Conservation (phyloP, 345 rosid species). For the Brassica incana region DNA sequence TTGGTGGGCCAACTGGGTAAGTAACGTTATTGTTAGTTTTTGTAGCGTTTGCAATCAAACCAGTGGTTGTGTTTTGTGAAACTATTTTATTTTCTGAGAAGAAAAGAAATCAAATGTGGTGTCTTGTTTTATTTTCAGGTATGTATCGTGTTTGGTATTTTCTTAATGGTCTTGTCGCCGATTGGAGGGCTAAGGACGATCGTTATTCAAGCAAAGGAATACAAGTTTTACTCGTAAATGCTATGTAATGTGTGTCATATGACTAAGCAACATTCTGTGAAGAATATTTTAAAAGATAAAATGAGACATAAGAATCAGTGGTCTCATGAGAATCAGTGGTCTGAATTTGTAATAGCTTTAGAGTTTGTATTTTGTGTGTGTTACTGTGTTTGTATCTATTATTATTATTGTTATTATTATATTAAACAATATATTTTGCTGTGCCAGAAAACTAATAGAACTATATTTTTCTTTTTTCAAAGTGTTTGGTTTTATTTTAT, state of each 20-base stretch:
- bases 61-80: background rate
- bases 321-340: no score
- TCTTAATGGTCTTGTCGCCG: constrained; percentile 66
- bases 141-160: constrained; percentile 61
- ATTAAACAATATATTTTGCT: background rate
- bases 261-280: constrained; percentile 15
- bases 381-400: no score
- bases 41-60: background rate
- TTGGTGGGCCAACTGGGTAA: constrained; percentile 76
- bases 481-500: no score
- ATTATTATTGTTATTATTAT: no score
- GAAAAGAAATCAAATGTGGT: background rate
- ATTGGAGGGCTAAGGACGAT: constrained; percentile 81
- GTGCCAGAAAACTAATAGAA: no score
- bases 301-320: background rate
- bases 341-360: no score
- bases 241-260: background rate
- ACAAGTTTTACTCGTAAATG: constrained; percentile 60
- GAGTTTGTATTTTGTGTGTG: no score
- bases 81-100: background rate
- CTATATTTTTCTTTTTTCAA: no score
- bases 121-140: constrained; percentile 48
- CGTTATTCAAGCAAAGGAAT: constrained; percentile 54
- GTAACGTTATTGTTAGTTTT: background rate
- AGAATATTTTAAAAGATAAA: constrained; percentile 4